Evolutionary conservation across 371 early-diverging fungal species (phyloP).

Genomic region (Mortierella sp.): DNA sequence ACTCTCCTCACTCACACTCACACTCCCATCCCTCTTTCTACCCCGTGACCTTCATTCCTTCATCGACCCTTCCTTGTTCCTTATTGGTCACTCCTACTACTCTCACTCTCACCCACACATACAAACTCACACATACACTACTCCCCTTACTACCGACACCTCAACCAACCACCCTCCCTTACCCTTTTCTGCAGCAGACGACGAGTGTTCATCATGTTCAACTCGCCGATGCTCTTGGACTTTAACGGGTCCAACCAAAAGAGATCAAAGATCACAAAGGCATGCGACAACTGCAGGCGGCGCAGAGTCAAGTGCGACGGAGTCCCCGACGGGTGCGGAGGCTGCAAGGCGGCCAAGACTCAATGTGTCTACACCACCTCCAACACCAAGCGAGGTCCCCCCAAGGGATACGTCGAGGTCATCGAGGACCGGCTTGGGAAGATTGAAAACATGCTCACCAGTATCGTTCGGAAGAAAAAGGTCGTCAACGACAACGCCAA

Average conservation of each 20-base stretch:
- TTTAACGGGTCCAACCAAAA: slow-evolving; percentile 41
- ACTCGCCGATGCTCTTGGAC: slow-evolving; percentile 53
- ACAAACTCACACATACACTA: slow-evolving; percentile 2
- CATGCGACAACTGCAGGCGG: slow-evolving; percentile 64
- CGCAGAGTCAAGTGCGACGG: slow-evolving; percentile 70
- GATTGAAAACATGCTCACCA: slow-evolving; percentile 66
- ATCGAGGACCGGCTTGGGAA: slow-evolving; percentile 78
- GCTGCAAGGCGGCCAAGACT: slow-evolving; percentile 62
- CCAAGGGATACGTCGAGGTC: slow-evolving; percentile 80
- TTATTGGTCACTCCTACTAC: neutral
- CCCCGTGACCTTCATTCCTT: neutral
- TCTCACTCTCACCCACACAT: neutral
- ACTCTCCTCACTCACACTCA: neutral
- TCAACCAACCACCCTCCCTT: neutral
- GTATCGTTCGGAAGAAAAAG: slow-evolving; percentile 53
- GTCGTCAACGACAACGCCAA: neutral
- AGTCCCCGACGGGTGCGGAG: slow-evolving; percentile 60
- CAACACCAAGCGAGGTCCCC: slow-evolving; percentile 74
- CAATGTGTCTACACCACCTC: slow-evolving; percentile 66
- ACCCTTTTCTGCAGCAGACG: neutral
- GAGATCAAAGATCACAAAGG: slow-evolving; percentile 57
- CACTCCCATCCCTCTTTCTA: neutral
- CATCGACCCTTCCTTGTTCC: neutral
- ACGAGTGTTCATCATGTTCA: slow-evolving; percentile 42
- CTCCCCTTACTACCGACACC: neutral